Base-by-base conservation (phyloP, 768 basidiomycete species). In the Mycena haematopus region DNA sequence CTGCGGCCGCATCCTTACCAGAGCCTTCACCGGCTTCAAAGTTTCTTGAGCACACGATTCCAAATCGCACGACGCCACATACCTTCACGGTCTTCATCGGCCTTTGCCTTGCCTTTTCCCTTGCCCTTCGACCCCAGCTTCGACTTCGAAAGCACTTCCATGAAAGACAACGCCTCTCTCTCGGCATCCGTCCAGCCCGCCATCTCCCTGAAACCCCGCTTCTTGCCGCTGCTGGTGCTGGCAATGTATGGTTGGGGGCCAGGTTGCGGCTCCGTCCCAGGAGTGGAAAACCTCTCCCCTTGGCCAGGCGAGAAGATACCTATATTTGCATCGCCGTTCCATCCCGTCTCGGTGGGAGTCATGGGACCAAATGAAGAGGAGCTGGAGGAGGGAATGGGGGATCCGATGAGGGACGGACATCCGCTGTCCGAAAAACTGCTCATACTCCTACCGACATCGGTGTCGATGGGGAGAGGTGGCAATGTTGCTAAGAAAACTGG, bases 301-400 rank as follows among this genome's bases (percentile, higher is more conserved):
- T 64, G 25, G 19, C 35, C 55, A 27, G 64, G 46, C 21, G 65
- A 63, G 46, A 38, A 65, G n/a, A 60, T 29, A 27, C 57, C 63
- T 11, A 56, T 52, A 9, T 27, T 35, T 11, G 35, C 49, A 51
- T 65, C 63, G n/a, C 58, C 59, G 15, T 31, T 60, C 63, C 58
- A 65, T 31, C 54, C 45, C 17, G 21, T 22, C 10, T 65, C 63
- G 21, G 57, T 55, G 7, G 65, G 59, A 40, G 64, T 65, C 40
- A 63, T 36, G 10, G 65, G 60, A 24, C 62, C 63, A 9, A 57
- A 56, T 13, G 70, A 53, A 42, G 51, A 60, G 22, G 75, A 77
- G 54, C 75, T 77, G 51, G 64, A 51, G 24, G 76, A 76, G 0
- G 73, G 72, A 19, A 72, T 71, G 5, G 74, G 73, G 21, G 77